These are phyloP conservation scores for Suhomyces guaymorum DNA, from an alignment of 1,139 yeast genomes.

Conservation along the genomic window DNA sequence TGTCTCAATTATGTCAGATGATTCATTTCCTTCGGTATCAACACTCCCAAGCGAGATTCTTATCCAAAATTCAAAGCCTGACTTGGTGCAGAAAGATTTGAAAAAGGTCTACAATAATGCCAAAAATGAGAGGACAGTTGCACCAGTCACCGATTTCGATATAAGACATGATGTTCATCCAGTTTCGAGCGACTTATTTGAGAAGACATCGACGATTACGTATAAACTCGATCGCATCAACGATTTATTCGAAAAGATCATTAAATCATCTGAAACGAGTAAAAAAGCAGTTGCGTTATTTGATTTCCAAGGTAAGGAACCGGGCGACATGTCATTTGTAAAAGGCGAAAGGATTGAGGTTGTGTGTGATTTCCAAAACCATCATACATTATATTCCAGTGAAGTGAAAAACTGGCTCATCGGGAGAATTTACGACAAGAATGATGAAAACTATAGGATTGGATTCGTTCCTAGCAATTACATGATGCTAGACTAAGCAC, in stretches of 20 bases:
- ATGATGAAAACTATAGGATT: constrained; percentile 22
- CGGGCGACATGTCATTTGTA: constrained; percentile 44
- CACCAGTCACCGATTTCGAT: constrained; percentile 28
- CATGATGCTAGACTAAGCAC: constrained; percentile 20
- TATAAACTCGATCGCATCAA: constrained; percentile 30
- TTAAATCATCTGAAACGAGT: constrained; percentile 10
- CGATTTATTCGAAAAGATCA: constrained; percentile 25
- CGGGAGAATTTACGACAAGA: constrained; percentile 23
- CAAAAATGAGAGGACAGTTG: constrained; percentile 36
- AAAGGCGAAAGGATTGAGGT: constrained; percentile 39
- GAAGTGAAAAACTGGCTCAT: constrained; percentile 37
- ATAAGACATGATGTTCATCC: constrained; percentile 13
- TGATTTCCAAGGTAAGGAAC: constrained; percentile 34
- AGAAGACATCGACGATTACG: constrained; percentile 21
- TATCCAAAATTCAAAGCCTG: constrained; percentile 22
- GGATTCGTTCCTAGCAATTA: constrained; percentile 47
- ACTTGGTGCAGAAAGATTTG: constrained; percentile 24
- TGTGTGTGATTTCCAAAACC: constrained; percentile 34
- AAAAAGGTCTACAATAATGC: constrained; percentile 35
- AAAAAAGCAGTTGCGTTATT: constrained; percentile 25
- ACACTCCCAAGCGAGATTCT: constrained; percentile 27
- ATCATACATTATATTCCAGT: constrained; percentile 24
- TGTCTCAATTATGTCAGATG: constrained; percentile 19
- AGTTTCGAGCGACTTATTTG: constrained; percentile 12
- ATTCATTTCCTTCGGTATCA: constrained; percentile 20